Conservation (phyloP, 2,329 filamentous ascomycete species). For the Pseudopithomyces chartarum region DNA sequence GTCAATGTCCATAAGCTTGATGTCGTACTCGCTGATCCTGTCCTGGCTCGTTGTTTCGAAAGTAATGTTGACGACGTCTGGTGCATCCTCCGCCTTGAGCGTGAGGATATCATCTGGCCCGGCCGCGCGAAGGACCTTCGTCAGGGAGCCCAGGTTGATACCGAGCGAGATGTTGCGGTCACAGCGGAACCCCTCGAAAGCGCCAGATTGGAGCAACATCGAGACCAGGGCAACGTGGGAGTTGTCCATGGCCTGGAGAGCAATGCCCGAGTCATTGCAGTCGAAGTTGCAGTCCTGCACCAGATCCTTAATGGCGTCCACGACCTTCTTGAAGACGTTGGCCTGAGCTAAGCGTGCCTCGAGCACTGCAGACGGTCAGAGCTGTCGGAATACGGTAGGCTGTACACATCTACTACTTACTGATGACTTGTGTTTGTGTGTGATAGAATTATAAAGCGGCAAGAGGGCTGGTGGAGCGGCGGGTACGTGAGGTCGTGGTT, state of each 20-base stretch:
- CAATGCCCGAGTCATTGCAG: slow-evolving; percentile 99
- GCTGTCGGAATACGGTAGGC: not conserved
- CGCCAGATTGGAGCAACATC: slow-evolving; percentile 96
- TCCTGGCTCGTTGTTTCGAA: slow-evolving; percentile 92
- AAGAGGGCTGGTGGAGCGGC: slow-evolving; percentile 7
- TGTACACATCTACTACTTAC: slow-evolving; percentile 15
- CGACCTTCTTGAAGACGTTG: slow-evolving; percentile 93
- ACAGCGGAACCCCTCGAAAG: slow-evolving; percentile 94
- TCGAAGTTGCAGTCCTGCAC: slow-evolving; percentile 99
- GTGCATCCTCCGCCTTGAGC: slow-evolving; percentile 95
- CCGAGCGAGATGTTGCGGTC: slow-evolving; percentile 98
- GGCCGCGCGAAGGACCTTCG: slow-evolving; percentile 93
- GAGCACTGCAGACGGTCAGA: slow-evolving; percentile 66
- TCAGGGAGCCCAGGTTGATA: slow-evolving; percentile 94
- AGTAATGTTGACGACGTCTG: slow-evolving; percentile 91
- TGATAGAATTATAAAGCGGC: not conserved
- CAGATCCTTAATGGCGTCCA: slow-evolving; percentile 98
- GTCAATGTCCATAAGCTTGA: slow-evolving; percentile 99
- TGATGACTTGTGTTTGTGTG: slow-evolving; percentile 17
- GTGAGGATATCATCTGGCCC: slow-evolving; percentile 95
- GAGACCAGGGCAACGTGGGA: slow-evolving; percentile 98
- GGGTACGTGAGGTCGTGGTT: not conserved
- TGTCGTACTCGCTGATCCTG: slow-evolving; percentile 96
- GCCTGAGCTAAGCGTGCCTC: slow-evolving; percentile 98
- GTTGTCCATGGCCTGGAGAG: slow-evolving; percentile 99